Evolutionary conservation across 176 grass and related monocot genomes (phyloP).

Genomic region (Phyllostachys edulis): DNA sequence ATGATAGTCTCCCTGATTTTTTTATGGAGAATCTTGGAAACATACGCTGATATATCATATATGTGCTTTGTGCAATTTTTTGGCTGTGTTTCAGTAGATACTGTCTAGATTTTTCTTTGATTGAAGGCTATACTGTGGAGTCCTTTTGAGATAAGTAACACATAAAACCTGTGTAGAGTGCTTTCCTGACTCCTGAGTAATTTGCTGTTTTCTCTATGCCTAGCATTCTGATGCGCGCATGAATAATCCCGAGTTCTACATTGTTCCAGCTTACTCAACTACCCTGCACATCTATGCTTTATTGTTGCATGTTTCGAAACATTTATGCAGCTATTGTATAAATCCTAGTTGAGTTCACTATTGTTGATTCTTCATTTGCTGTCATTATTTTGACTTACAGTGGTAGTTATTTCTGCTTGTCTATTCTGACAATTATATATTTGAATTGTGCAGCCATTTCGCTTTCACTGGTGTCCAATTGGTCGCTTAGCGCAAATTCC

Average conservation of each 20-base stretch:
- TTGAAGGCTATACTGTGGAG: constrained; percentile 4
- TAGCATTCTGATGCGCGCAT: background rate
- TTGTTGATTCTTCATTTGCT: constrained; percentile 18
- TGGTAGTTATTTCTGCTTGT: constrained; percentile 1
- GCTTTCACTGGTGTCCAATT: constrained; percentile 84
- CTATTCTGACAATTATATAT: constrained; percentile 22
- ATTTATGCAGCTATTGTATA: background rate
- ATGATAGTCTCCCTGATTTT: background rate
- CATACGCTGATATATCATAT: background rate
- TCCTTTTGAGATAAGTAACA: background rate
- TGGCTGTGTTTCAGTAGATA: background rate
- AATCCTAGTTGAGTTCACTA: constrained; percentile 9
- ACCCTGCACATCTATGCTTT: background rate
- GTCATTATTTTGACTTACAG: constrained; percentile 25
- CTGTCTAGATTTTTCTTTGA: background rate
- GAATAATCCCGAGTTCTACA: constrained; percentile 11
- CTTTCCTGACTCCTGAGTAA: background rate
- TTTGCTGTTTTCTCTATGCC: background rate
- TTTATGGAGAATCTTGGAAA: background rate
- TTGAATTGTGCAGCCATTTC: constrained; percentile 60
- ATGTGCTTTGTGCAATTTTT: background rate
- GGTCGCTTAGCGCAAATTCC: constrained; percentile 62
- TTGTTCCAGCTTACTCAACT: background rate
- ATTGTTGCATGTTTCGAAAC: constrained; percentile 6
- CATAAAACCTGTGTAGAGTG: background rate